Evolutionary conservation across 306 rosid genomes (phyloP).

Genomic region (Vigna hirtella): DNA sequence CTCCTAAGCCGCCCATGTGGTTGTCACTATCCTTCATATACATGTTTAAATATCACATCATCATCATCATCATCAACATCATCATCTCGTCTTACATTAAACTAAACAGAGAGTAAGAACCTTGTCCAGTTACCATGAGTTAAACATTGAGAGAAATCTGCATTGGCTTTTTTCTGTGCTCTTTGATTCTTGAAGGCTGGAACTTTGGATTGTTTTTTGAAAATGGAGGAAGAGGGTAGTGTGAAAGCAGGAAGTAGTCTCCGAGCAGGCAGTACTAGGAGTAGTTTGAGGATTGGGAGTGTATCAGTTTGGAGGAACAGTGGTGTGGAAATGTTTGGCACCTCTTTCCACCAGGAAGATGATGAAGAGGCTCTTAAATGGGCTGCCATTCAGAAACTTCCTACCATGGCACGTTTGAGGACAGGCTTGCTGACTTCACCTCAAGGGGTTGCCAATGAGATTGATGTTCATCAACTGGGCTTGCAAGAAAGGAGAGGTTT

Average conservation of each 20-base stretch:
- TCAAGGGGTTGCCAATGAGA: conserved; percentile 67
- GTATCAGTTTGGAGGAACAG: conserved; percentile 39
- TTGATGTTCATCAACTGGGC: conserved; percentile 68
- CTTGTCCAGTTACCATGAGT: background rate
- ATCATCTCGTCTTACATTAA: conserved; percentile 2
- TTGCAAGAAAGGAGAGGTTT: conserved; percentile 60
- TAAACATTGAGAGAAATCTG: background rate
- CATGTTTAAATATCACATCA: background rate
- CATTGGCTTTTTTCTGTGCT: background rate
- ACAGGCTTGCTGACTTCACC: conserved; percentile 44
- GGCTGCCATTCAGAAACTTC: conserved; percentile 56
- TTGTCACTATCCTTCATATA: background rate
- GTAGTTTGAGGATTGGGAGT: conserved; percentile 43
- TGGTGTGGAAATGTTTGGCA: conserved; percentile 38
- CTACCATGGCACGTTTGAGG: conserved; percentile 50
- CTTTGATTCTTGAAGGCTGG: background rate
- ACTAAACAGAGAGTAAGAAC: background rate
- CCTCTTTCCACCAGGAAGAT: conserved; percentile 41
- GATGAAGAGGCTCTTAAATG: conserved; percentile 59
- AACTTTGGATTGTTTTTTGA: background rate
- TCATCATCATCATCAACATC: background rate
- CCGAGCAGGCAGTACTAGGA: background rate
- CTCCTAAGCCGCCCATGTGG: conserved; percentile 18
- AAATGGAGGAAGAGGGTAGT: conserved; percentile 24
- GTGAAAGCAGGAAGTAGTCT: background rate